Base-by-base conservation (phyloP, 805 yeast species). In the Candida oleophila region DNA sequence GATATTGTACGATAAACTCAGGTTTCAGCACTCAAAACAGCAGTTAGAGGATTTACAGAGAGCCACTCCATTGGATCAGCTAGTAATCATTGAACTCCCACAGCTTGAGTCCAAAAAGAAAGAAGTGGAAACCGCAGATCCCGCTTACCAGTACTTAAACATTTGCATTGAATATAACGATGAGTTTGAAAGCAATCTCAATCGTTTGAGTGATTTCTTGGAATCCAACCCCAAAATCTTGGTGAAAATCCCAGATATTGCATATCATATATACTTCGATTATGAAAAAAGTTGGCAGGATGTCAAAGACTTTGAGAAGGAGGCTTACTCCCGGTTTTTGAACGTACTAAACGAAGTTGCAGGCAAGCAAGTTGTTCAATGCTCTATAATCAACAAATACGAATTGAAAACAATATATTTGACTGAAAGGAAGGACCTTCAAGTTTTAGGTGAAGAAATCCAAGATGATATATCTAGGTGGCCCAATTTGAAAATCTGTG, bases 361-460 rank as follows among this genome's bases (percentile, higher is more conserved):
- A 2, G 66, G 61, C 3, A 52, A 46, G 3, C 66, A 66, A 44
- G 68, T 73, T 2, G 51, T 47, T 0, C 77, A 73, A 33, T 64
- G 69, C 43, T 71, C 77, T 5, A 51, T 71, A n/a, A 59, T 71
- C 22, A 57, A 61, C 49, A 72, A 72, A 47, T 67, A 66, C 49
- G 65, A 67, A 42, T 50, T 60, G 51, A 59, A 57, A 41, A 64
- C 70, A 2, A 63, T 61, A 7, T 66, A 64, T 47, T 45, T 66
- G 38, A 68, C 74, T 1, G 74, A 63, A 32, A 59, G 61, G 38
- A 56, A 56, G 42, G 74, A 68, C 38, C 47, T 67, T 28, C 61
- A 62, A 1, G 54, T 51, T 20, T 50, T 71, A 2, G 71, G 71
- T 4, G 59, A 65, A 42, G 74, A 68, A 42, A 69, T 71, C 25